phyloP scores from a whole-genome alignment of 805 yeast species.

The Candida xiaguanensis region DNA sequence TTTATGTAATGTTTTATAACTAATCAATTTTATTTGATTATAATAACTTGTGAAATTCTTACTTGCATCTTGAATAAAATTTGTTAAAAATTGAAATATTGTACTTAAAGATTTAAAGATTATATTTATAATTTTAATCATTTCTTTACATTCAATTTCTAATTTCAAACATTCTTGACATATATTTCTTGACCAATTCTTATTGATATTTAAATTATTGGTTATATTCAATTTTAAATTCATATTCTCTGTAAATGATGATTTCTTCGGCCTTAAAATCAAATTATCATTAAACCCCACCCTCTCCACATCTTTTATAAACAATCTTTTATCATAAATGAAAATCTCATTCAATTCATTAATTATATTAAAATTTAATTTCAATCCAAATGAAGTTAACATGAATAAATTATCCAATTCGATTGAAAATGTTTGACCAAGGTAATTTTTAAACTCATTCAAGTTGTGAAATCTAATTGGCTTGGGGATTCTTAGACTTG shows the following conservation, averaged over 20 bases:
- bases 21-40: constrained; percentile 34
- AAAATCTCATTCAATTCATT: constrained; percentile 54
- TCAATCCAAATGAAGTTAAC: constrained; percentile 63
- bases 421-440: constrained; percentile 24
- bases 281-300: background rate
- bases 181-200: constrained; percentile 51
- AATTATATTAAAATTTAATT: constrained; percentile 50
- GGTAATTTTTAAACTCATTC: constrained; percentile 25
- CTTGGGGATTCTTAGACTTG: constrained; percentile 29
- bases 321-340: constrained; percentile 54
- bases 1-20: constrained; percentile 38
- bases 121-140: constrained; percentile 31
- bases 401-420: constrained; percentile 36
- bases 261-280: background rate
- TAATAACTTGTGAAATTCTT: constrained; percentile 40
- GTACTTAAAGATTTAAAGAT: constrained; percentile 46
- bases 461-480: constrained; percentile 39
- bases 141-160: constrained; percentile 23
- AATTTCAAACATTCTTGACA: constrained; percentile 36
- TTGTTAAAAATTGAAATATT: constrained; percentile 46
- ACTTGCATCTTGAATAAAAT: constrained; percentile 48
- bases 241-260: background rate
- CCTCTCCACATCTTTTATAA: background rate
- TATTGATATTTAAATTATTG: constrained; percentile 39
- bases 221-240: constrained; percentile 19